These are phyloP conservation scores for Carex cristatella DNA, from an alignment of 176 grass and related monocot species.

Conservation along the genomic window DNA sequence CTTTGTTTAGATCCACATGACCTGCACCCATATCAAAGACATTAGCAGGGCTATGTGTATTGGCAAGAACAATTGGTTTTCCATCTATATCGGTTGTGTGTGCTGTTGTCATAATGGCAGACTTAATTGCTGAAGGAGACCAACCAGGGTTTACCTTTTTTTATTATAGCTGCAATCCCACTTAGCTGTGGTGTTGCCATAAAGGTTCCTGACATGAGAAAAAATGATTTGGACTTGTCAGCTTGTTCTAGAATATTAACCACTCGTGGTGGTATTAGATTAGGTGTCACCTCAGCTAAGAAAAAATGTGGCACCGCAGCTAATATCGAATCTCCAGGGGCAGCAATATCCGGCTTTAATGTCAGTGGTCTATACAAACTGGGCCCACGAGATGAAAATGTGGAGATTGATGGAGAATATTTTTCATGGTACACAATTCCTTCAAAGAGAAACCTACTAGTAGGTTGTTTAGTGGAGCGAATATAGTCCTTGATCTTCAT, in stretches of 20 bases:
- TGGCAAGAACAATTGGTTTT: no score
- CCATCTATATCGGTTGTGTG: no score
- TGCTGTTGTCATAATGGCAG: no score
- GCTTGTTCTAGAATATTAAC: no score
- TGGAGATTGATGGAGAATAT: background rate
- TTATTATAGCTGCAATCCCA: background rate
- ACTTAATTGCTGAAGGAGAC: background rate
- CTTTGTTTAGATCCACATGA: background rate
- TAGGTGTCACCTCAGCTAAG: no score
- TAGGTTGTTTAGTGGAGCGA: background rate
- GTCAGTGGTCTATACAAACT: background rate
- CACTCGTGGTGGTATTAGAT: no score
- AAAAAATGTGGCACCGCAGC: background rate
- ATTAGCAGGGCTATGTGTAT: background rate
- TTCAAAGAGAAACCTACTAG: background rate
- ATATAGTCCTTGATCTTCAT: background rate
- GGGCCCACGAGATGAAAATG: background rate
- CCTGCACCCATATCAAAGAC: background rate
- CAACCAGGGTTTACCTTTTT: background rate
- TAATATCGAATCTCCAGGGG: background rate
- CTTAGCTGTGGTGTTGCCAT: background rate
- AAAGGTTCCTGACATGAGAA: background rate
- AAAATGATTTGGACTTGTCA: background rate
- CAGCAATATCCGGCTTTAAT: background rate
- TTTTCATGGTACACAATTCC: background rate